These are phyloP conservation scores for Yamadazyma philogaea DNA, from an alignment of 805 yeast genomes.

Conservation along the genomic window DNA sequence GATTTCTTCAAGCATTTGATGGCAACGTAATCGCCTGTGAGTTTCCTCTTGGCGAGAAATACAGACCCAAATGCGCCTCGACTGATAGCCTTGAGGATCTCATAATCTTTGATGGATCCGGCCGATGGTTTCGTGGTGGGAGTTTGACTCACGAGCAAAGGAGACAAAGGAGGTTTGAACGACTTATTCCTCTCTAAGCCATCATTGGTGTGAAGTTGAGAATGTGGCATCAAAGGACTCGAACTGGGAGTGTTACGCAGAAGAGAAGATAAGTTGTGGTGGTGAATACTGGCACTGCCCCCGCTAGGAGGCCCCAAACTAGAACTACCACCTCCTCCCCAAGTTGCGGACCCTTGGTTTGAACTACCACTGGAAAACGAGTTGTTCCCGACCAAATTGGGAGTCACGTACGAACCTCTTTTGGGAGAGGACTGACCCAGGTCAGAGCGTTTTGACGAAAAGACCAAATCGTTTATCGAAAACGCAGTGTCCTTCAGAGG, in stretches of 20 bases:
- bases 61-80: constrained; percentile 98
- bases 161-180: constrained; percentile 70
- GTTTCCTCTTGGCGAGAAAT: constrained; percentile 72
- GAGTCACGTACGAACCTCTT: constrained; percentile 35
- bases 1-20: constrained; percentile 87
- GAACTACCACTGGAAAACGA: constrained; percentile 26
- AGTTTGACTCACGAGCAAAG: constrained; percentile 67
- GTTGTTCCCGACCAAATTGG: constrained; percentile 35
- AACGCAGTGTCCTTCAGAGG: constrained; percentile 22
- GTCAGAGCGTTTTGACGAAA: constrained; percentile 15
- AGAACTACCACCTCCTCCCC: background rate
- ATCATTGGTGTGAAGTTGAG: constrained; percentile 6
- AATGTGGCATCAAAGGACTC: constrained; percentile 17
- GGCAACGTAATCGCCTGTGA: constrained; percentile 94
- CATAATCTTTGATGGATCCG: constrained; percentile 85
- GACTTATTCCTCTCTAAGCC: constrained; percentile 2
- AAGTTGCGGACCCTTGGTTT: background rate
- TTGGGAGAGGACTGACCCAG: constrained; percentile 46
- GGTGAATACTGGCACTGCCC: constrained; percentile 3
- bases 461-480: constrained; percentile 23
- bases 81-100: constrained; percentile 86
- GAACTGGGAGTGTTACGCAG: constrained; percentile 50
- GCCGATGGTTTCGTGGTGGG: constrained; percentile 48
- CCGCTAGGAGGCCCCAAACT: background rate
- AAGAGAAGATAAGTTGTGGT: constrained; percentile 53